Base-by-base conservation (phyloP, 371 early-diverging fungal genomes). In the Lichtheimia hyalospora region DNA sequence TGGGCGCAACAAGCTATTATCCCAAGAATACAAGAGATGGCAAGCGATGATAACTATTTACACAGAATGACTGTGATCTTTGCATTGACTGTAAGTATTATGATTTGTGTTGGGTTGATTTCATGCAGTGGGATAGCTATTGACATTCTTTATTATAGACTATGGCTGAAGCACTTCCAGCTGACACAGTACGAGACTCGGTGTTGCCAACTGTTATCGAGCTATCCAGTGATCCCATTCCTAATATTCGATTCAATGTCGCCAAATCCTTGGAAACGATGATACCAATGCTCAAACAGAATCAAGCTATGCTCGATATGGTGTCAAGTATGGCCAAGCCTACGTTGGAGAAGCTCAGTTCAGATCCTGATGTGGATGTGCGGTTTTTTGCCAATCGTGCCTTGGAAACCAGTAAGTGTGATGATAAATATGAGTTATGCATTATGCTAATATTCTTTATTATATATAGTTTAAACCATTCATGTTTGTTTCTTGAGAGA, bases 171-270 rank as follows among this genome's bases (percentile, higher is more conserved):
- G 93, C 92, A 39, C 86, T 94, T 50, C 89, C 91, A 28, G 85
- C 92, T 48, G 89, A 91, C 63, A 90, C 95, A 41, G 87, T 98
- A 50, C 89, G 89, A 62, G 95, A 95, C 48, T 81, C 84, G 62
- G 90, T 97, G 60, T 66, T 99, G 63, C 98, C 99, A 10, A 89
- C 95, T 15, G 86, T 97, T 52, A 85, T 85, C 62, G 84, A 75
- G 54, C 83, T 98, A 62, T 89, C 90, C 28, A 82, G 84, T 43
- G 99, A 99, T 69, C 96, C 96, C 18, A 96, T 99, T 62, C 98
- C 99, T 66, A 99, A 99, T 74, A 97, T 99, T 69, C 94, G 99
- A 48, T 99, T 99, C 85, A 99, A 97, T 68, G 97, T 96, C 14
- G 97, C 97, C 57, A 99, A 99, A 75, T 88, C 93, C 52, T 82